phyloP scores from a whole-genome alignment of 495 filamentous ascomycete species.

The Daldinia grandis region DNA sequence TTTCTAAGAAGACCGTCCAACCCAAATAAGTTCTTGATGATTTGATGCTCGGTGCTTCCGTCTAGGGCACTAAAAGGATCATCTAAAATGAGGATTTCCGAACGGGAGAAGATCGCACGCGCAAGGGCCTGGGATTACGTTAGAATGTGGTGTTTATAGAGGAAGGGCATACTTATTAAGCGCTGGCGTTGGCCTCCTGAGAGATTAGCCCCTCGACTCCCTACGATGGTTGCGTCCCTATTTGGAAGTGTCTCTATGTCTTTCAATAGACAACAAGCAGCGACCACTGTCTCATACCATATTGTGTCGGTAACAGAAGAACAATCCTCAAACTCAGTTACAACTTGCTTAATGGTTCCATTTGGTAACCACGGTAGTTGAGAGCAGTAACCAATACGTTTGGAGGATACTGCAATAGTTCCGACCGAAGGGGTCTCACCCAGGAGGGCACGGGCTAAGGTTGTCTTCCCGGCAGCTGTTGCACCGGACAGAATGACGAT shows the following conservation, averaged over 20 bases:
- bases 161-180: slow-evolving; percentile 47
- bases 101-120: slow-evolving; percentile 49
- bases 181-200: slow-evolving; percentile 75
- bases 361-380: slow-evolving; percentile 52
- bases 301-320: slow-evolving; percentile 47
- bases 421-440: slow-evolving; percentile 50
- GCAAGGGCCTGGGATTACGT: slow-evolving; percentile 47
- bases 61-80: slow-evolving; percentile 50
- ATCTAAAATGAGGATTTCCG: slow-evolving; percentile 46
- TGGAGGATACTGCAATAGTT: slow-evolving; percentile 19
- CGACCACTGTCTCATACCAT: slow-evolving; percentile 66
- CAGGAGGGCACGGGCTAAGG: slow-evolving; percentile 46
- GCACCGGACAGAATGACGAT: slow-evolving; percentile 45
- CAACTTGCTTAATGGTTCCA: slow-evolving; percentile 50
- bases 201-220: slow-evolving; percentile 69
- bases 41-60: slow-evolving; percentile 43
- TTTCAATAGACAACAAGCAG: slow-evolving; percentile 64
- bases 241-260: slow-evolving; percentile 65
- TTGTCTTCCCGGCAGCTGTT: slow-evolving; percentile 55
- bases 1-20: slow-evolving; percentile 42
- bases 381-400: slow-evolving; percentile 43
- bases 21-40: slow-evolving; percentile 47
- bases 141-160: not conserved
- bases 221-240: slow-evolving; percentile 67
- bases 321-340: slow-evolving; percentile 42